Evolutionary conservation across 352 stramenopile species (phyloP).

Genomic region (Aphanomyces euteiches): DNA sequence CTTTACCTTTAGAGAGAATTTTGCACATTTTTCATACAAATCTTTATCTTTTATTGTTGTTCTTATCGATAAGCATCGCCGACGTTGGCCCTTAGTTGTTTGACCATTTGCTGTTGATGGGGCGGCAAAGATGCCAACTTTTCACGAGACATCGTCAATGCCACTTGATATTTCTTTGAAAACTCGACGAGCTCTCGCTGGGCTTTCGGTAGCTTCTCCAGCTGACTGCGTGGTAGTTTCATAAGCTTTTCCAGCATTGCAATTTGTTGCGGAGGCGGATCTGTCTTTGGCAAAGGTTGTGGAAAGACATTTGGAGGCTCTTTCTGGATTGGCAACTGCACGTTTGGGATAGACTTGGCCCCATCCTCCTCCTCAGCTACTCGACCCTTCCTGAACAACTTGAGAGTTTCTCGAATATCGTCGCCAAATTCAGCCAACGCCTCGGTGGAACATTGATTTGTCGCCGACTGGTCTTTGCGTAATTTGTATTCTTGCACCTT

Average conservation of each 20-base stretch:
- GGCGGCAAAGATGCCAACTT: slow-evolving; percentile 9
- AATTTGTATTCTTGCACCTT: not conserved
- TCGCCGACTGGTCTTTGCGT: not conserved
- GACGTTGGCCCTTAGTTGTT: not conserved
- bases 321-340: no score
- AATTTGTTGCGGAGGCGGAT: not conserved
- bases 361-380: no score
- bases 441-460: not conserved
- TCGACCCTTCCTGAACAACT: not conserved
- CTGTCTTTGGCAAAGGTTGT: not conserved
- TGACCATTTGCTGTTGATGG: slow-evolving; percentile 19
- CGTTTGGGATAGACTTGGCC: no score
- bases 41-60: no score
- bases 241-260: slow-evolving; percentile 19
- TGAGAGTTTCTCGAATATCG: slow-evolving; percentile 19
- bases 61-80: not conserved
- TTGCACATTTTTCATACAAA: no score
- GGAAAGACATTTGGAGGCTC: not conserved
- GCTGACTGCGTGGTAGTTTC: slow-evolving; percentile 14
- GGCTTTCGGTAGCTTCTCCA: slow-evolving; percentile 24
- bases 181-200: slow-evolving; percentile 27
- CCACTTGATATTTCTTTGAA: slow-evolving; percentile 21
- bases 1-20: no score
- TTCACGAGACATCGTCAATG: not conserved
- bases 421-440: slow-evolving; percentile 16